These are phyloP conservation scores for Cynara cardunculus DNA, from an alignment of 129 eudicot genomes.

Conservation along the genomic window DNA sequence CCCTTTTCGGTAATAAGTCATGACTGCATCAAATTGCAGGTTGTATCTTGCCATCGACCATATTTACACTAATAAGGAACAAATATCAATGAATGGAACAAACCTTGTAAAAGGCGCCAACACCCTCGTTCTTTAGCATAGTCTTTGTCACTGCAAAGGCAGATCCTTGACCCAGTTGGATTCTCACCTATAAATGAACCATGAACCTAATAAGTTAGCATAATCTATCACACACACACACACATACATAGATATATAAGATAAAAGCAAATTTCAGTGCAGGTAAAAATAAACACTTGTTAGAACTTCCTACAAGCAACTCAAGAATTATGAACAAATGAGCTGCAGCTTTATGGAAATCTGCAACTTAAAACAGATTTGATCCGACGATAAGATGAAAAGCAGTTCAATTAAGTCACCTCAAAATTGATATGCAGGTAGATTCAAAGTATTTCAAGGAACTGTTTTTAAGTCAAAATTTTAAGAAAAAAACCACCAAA, in stretches of 20 bases:
- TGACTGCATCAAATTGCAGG: not conserved
- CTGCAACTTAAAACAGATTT: not conserved
- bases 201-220: not conserved
- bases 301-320: not conserved
- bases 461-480: not conserved
- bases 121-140: constrained; percentile 27
- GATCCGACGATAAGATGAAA: not conserved
- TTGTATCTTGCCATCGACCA: not conserved
- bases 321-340: too few relatives aligned
- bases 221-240: not conserved
- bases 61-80: not conserved
- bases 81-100: not conserved
- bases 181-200: constrained; percentile 20
- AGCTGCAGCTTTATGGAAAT: not conserved
- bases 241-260: not conserved
- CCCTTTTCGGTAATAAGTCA: not conserved
- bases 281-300: too few relatives aligned
- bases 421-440: not conserved
- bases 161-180: constrained; percentile 37
- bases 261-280: too few relatives aligned
- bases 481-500: not conserved
- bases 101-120: constrained; percentile 34
- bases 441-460: not conserved
- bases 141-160: constrained; percentile 20
- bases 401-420: not conserved